Percentiles rank a stretch among this genome's conserved stretches.
These are phyloP conservation scores for Tuber borchii DNA, from an alignment of 495 filamentous ascomycete species.

Conservation along the genomic window DNA sequence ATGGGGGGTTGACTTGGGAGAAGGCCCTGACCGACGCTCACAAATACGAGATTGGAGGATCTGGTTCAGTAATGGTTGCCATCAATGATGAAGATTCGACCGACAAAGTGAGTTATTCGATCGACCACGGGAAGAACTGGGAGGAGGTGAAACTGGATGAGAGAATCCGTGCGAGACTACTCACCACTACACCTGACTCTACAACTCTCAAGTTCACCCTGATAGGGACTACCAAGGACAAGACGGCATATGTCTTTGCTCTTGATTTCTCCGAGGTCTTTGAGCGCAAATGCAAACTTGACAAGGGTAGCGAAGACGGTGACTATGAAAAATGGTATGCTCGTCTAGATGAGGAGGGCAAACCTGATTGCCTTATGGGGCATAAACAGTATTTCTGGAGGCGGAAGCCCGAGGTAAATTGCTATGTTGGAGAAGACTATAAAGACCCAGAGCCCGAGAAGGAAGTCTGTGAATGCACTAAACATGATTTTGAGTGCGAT, in stretches of 20 bases:
- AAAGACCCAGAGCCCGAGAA: slow-evolving; percentile 60
- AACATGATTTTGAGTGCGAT: slow-evolving; percentile 87
- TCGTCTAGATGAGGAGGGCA: slow-evolving; percentile 66
- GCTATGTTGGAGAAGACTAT: slow-evolving; percentile 81
- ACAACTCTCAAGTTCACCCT: slow-evolving; percentile 84
- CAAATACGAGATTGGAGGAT: slow-evolving; percentile 90
- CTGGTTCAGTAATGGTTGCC: slow-evolving; percentile 80
- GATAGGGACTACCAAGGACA: slow-evolving; percentile 50
- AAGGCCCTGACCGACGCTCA: slow-evolving; percentile 70
- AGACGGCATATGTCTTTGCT: slow-evolving; percentile 54
- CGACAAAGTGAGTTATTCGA: slow-evolving; percentile 67
- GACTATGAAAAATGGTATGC: slow-evolving; percentile 89
- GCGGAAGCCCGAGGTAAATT: slow-evolving; percentile 76
- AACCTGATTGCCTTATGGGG: slow-evolving; percentile 88
- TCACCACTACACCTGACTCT: slow-evolving; percentile 85
- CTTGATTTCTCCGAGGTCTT: slow-evolving; percentile 79
- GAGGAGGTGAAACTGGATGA: slow-evolving; percentile 56
- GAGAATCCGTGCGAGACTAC: slow-evolving; percentile 55
- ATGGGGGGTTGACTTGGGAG: slow-evolving; percentile 80
- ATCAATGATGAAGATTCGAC: slow-evolving; percentile 60
- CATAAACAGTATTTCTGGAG: slow-evolving; percentile 76
- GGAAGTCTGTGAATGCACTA: slow-evolving; percentile 69
- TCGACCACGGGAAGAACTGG: slow-evolving; percentile 84
- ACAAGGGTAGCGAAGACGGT: slow-evolving; percentile 37
- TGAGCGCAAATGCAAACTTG: slow-evolving; percentile 68